Conservation (phyloP, 148 eudicot genomes). For the Persicaria tinctoria region DNA sequence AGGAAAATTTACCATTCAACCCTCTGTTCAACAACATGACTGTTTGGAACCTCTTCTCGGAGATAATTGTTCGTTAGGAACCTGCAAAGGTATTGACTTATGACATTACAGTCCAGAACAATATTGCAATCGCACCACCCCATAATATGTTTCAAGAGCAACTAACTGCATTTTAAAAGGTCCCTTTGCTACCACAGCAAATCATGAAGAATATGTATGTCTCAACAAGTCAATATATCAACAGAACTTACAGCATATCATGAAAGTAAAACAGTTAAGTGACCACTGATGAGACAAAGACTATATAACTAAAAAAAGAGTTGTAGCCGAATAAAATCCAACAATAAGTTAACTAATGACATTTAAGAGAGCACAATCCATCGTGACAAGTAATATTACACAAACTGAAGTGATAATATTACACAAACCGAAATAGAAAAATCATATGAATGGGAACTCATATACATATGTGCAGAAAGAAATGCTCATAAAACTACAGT, state of each 20-base stretch:
- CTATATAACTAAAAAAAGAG: constrained; percentile 2
- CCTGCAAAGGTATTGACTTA: constrained; percentile 30
- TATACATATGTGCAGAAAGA: background rate
- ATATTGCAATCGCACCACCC: background rate
- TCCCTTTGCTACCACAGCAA: background rate
- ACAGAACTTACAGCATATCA: background rate
- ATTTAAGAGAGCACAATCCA: background rate
- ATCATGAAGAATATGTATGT: background rate
- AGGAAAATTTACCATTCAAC: constrained; percentile 84
- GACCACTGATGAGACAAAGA: background rate
- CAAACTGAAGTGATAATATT: background rate
- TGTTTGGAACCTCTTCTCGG: constrained; percentile 87
- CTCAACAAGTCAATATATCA: background rate
- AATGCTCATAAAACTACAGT: background rate
- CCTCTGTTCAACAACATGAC: constrained; percentile 95
- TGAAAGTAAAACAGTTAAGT: background rate
- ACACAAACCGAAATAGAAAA: background rate
- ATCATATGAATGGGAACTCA: background rate
- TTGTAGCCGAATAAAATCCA: background rate
- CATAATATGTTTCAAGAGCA: background rate
- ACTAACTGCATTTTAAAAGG: background rate
- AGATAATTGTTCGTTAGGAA: constrained; percentile 91
- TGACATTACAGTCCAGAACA: background rate
- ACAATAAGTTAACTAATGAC: background rate
- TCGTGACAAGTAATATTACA: background rate